A percentile compares a stretch with the other conserved stretches of the same genome.
phyloP scores from a whole-genome alignment of 768 basidiomycete species.

The Leucocoprinus leucothites region DNA sequence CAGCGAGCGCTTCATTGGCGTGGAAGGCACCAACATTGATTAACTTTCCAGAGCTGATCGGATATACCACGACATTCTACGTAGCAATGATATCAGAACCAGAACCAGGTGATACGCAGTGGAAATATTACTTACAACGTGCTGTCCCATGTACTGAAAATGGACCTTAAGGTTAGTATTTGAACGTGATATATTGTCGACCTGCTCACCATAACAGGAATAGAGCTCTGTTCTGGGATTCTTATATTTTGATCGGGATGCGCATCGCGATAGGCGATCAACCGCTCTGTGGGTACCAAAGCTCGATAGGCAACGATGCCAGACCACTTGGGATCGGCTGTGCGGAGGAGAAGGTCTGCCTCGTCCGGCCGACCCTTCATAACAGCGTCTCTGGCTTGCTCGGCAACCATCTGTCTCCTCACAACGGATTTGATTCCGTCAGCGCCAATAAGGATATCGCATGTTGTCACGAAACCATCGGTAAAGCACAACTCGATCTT shows the following conservation, averaged over 20 bases:
- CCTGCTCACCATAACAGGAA: constrained; percentile 24
- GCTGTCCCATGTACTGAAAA: constrained; percentile 28
- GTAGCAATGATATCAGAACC: not conserved
- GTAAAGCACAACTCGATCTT: constrained; percentile 35
- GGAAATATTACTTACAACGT: constrained; percentile 20
- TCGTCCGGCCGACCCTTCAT: constrained; percentile 11
- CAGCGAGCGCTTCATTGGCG: constrained; percentile 24
- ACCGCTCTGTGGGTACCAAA: constrained; percentile 23
- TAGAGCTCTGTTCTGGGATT: constrained; percentile 20
- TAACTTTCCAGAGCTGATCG: constrained; percentile 27
- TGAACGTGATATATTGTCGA: not conserved
- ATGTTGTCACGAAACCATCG: constrained; percentile 42
- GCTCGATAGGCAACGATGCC: constrained; percentile 37
- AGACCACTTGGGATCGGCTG: constrained; percentile 32
- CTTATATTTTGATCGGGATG: constrained; percentile 24
- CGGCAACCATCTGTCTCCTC: constrained; percentile 21
- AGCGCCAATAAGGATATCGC: constrained; percentile 46
- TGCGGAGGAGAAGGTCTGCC: constrained; percentile 15
- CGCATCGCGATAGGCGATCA: constrained; percentile 20
- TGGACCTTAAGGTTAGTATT: not conserved
- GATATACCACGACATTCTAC: constrained; percentile 32
- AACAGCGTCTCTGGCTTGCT: constrained; percentile 16
- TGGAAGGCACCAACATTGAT: constrained; percentile 29
- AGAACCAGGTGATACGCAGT: not conserved
- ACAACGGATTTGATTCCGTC: constrained; percentile 37